A percentile compares a stretch with the other conserved stretches of the same genome.
phyloP scores from a whole-genome alignment of 2,329 filamentous ascomycete species.

The Colletotrichum horii region DNA sequence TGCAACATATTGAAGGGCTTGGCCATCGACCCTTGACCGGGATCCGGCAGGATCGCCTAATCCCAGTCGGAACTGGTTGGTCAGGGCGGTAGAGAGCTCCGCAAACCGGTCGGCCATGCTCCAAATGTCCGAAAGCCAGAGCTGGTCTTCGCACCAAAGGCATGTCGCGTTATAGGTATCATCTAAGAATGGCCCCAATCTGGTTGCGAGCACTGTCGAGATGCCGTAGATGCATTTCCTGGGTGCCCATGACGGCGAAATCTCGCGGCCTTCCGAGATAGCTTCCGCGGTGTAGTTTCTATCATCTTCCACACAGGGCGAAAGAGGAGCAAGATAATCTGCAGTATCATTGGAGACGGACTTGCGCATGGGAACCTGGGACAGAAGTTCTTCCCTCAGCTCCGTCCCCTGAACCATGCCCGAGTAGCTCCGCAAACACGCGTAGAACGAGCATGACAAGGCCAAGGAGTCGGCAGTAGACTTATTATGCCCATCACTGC shows the following conservation, averaged over 20 bases:
- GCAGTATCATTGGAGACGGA: not conserved
- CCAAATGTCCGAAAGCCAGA: not conserved
- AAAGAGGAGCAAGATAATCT: not conserved
- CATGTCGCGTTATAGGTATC: not conserved
- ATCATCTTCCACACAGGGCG: not conserved
- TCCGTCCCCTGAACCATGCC: not conserved
- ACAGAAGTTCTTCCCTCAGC: not conserved
- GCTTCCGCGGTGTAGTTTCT: not conserved
- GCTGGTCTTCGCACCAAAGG: not conserved
- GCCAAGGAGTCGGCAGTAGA: not conserved
- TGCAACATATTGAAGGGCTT: not conserved
- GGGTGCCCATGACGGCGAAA: not conserved
- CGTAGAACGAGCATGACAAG: not conserved
- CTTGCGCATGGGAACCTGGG: not conserved
- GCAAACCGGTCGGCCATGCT: not conserved
- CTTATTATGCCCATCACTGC: not conserved
- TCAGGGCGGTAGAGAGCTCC: not conserved
- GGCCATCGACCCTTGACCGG: not conserved
- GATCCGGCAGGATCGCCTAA: not conserved
- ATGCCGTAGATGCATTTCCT: not conserved
- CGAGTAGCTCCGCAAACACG: not conserved
- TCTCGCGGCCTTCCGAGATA: not conserved
- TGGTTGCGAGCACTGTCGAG: not conserved
- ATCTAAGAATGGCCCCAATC: not conserved
- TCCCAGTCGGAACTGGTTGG: not conserved